Base-by-base conservation (phyloP, 2,329 filamentous ascomycete genomes). In the Ophiostoma fasciatum region DNA sequence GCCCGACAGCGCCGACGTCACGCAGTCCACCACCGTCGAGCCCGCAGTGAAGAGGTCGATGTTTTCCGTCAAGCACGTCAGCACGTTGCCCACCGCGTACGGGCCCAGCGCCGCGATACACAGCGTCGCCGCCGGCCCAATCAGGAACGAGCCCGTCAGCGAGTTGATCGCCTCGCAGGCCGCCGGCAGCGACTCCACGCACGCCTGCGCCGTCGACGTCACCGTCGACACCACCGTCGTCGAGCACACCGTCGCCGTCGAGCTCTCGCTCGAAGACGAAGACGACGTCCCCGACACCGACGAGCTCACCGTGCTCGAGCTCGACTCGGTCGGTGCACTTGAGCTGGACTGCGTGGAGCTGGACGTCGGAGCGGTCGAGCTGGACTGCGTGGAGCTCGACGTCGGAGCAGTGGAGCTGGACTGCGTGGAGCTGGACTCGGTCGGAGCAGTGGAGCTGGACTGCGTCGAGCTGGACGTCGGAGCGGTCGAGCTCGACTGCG, bases 111-210 rank as follows among this genome's bases (percentile, higher is more conserved):
- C 31, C 21, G 22, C 15, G 4, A 8, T 8, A n/a, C 27, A 8
- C 11, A 36, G 3, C 23, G 7, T 5, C 11, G 9, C 7, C 11
- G 11, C 23, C 4, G 23, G 3, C 3, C n/a, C n/a, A n/a, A n/a
- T n/a, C n/a, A n/a, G n/a, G n/a, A n/a, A n/a, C n/a, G 17, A 14
- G 11, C 7, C 29, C 6, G 18, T 28, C 18, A 12, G 17, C 2
- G 15, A 7, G 22, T 6, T 11, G 4, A 30, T 15, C 8, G 5
- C 18, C 26, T 12, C 11, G 30, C 37, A 42, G n/a, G 38, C 14
- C 2, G 17, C 13, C 8, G 45, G 45, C 18, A 46, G 34, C 1
- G 32, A 9, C 1, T 37, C 33, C 6, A 32, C 33, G 15, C 44
- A 46, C 18, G 26, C 36, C 4, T 22, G 10, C 2, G 38, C 25